A percentile compares a stretch with the other conserved stretches of the same genome.
phyloP scores from a whole-genome alignment of 495 filamentous ascomycete genomes.

The Apiosordaria backusii region DNA sequence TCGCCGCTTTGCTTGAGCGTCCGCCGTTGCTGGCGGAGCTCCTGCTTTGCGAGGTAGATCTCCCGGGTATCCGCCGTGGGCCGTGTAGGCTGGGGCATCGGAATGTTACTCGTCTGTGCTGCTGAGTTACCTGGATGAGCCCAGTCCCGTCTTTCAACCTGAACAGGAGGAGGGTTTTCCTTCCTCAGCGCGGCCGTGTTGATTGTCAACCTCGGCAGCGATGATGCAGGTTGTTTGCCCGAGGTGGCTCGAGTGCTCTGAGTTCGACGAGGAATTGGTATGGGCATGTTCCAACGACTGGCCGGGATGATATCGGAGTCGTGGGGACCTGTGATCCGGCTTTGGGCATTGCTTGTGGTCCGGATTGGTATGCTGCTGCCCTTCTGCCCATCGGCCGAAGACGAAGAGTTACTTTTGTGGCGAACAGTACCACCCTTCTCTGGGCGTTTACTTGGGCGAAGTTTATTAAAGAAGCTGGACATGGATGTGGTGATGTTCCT shows the following conservation, averaged over 20 bases:
- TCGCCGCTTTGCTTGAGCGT: slow-evolving; percentile 46
- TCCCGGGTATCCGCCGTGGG: slow-evolving; percentile 20
- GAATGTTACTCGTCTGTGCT: not conserved
- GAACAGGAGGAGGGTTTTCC: not conserved
- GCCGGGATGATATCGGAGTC: slow-evolving; percentile 22
- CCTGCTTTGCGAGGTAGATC: slow-evolving; percentile 37
- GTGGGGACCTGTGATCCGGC: slow-evolving; percentile 7
- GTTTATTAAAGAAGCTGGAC: slow-evolving; percentile 32
- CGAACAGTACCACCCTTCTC: slow-evolving; percentile 43
- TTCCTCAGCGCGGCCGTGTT: not conserved
- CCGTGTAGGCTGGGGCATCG: slow-evolving; percentile 6
- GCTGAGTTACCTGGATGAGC: not conserved
- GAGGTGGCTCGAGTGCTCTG: slow-evolving; percentile 10
- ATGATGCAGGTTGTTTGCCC: not conserved
- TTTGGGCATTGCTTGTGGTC: not conserved
- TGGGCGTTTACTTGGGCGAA: slow-evolving; percentile 39
- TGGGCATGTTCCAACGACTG: slow-evolving; percentile 21
- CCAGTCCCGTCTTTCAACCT: not conserved
- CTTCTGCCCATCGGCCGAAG: not conserved
- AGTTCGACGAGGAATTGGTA: slow-evolving; percentile 19
- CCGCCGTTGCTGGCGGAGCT: slow-evolving; percentile 35
- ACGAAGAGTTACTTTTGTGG: not conserved
- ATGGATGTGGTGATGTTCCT: slow-evolving; percentile 22
- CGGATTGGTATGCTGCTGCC: not conserved
- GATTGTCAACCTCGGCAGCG: not conserved